Base-by-base conservation (phyloP, 257 asterid genomes). In the Gentiana dahurica region DNA sequence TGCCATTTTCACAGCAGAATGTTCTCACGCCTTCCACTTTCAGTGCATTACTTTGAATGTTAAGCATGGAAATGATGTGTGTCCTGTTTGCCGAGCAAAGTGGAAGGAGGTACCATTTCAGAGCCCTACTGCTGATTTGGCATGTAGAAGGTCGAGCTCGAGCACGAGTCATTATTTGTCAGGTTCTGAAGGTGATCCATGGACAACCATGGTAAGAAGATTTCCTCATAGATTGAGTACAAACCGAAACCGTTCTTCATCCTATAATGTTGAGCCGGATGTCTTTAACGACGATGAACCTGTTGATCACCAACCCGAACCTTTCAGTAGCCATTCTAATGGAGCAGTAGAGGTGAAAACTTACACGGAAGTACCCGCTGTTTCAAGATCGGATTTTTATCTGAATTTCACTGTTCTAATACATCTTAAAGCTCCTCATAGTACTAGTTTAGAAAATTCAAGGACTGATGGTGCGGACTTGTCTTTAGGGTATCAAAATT, bases 1-100 rank as follows among this genome's bases (percentile, higher is more conserved):
- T 47, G 97, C 95, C 12, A 92, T 92, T 60, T 88, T 85, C 77
- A 88, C 95, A 9, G 99, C 95, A 53, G 97, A 92, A 73, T 92
- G 99, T 79, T 81, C 95, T 0, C 97, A 92, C 68, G 63, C 97
- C 0, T 92, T 88, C 59, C 99, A 92, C 68, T 92, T 85, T 79
- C 88, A 79, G 48, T 88, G 99, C 55, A 85, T 92, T 32, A 65
- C 95, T 24, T 80, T 95, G 8, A 88, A 85, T 49, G 95, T 89
- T 58, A 81, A 82, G 76, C 91, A 85, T 52, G 95, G 99, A 7
- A 88, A 77, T 59, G 90, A 75, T 65, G 72, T 65, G 32, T 92
- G 99, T 55, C 99, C 97, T 1, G 70, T 88, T 57, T 92, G 99
- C 76, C 69, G 95, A 47, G 90, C 95, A 45, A 85, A 74, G 67